phyloP scores from a whole-genome alignment of 257 asterid species.

The Scutellaria baicalensis region DNA sequence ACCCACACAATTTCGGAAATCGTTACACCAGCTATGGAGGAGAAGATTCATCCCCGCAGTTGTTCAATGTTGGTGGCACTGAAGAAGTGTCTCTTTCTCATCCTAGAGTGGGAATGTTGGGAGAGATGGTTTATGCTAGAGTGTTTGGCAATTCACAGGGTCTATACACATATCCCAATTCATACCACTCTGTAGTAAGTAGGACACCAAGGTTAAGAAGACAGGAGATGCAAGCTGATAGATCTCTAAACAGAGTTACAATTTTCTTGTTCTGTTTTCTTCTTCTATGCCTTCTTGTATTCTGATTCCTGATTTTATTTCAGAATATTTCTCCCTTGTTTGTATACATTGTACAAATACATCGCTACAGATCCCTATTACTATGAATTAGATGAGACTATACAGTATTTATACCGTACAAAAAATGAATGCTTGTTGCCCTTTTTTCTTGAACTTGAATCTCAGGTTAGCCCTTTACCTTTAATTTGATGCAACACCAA shows the following conservation, averaged over 20 bases:
- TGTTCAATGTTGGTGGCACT: conserved; percentile 19
- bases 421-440: no score
- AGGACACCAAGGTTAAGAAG: conserved; percentile 60
- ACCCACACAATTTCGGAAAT: conserved; percentile 6
- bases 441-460: no score
- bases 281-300: conserved; percentile 53
- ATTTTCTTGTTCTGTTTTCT: conserved; percentile 57
- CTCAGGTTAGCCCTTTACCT: no score
- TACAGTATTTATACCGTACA: neutral
- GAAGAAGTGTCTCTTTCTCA: conserved; percentile 16
- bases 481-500: no score
- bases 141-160: conserved; percentile 66
- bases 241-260: conserved; percentile 60
- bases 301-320: conserved; percentile 42
- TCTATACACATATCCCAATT: conserved; percentile 47
- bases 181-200: conserved; percentile 42
- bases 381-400: neutral
- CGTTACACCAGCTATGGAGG: neutral
- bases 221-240: conserved; percentile 52
- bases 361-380: neutral
- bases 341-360: conserved; percentile 22
- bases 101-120: conserved; percentile 51
- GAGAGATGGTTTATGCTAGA: conserved; percentile 73
- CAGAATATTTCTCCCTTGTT: neutral
- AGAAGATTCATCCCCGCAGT: conserved; percentile 12